Conservation (phyloP, 2,329 filamentous ascomycete species). For the Ilyonectria destructans region DNA sequence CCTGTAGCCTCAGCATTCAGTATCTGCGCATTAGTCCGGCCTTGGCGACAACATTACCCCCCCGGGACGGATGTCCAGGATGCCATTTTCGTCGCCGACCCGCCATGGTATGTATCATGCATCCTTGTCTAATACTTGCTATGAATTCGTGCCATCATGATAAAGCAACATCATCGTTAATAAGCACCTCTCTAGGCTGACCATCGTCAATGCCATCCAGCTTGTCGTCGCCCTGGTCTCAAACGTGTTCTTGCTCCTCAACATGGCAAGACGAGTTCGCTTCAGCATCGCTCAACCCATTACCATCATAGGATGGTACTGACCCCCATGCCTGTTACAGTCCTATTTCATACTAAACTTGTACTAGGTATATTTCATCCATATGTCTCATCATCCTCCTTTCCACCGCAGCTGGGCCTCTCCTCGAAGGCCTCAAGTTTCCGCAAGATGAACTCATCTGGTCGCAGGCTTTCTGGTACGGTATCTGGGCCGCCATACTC, state of each 20-base stretch:
- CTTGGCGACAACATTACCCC: conserved; percentile 77
- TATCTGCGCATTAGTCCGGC: conserved; percentile 86
- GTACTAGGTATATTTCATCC: conserved; percentile 69
- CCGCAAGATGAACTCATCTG: conserved; percentile 70
- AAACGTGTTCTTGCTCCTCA: conserved; percentile 87
- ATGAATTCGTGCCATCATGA: not conserved
- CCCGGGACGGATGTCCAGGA: conserved; percentile 64
- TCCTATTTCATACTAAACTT: not conserved
- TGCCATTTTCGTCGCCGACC: conserved; percentile 75
- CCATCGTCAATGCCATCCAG: conserved; percentile 83
- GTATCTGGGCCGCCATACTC: conserved; percentile 82
- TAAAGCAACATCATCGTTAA: not conserved
- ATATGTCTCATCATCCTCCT: conserved; percentile 78
- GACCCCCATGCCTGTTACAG: conserved; percentile 31
- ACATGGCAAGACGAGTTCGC: conserved; percentile 86
- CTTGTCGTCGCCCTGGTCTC: conserved; percentile 83
- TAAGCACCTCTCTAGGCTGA: conserved; percentile 67
- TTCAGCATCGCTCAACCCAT: conserved; percentile 88
- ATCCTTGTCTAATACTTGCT: not conserved
- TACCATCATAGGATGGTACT: conserved; percentile 86
- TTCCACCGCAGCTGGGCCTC: conserved; percentile 75
- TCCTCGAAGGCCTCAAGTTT: conserved; percentile 55
- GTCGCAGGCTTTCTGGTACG: conserved; percentile 92
- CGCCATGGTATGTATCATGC: conserved; percentile 72
- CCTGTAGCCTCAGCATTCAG: conserved; percentile 91